A percentile compares a stretch with the other conserved stretches of the same genome.
phyloP scores from a whole-genome alignment of 352 stramenopile species.

The Phytophthora syringae region DNA sequence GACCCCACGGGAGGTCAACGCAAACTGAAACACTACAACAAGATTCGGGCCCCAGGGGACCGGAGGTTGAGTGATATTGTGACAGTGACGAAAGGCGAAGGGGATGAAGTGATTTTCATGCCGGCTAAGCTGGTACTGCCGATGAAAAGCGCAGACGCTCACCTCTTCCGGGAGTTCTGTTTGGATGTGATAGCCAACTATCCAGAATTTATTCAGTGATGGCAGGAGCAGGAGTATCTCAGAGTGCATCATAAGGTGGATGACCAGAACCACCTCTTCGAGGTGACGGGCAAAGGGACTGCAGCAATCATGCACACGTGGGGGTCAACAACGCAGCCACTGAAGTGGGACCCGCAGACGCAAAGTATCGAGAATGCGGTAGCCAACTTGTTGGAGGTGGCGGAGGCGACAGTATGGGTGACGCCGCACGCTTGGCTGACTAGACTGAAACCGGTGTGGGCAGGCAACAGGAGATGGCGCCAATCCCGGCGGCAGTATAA shows the following conservation, averaged over 20 bases:
- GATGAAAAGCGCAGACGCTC: too few relatives aligned
- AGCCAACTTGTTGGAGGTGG: neutral
- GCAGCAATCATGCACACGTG: neutral
- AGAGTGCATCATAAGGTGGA: neutral
- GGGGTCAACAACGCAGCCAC: neutral
- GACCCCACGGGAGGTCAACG: too few relatives aligned
- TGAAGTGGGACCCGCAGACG: neutral
- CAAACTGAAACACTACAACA: too few relatives aligned
- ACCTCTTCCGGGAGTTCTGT: neutral
- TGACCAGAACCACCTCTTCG: neutral
- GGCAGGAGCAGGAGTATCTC: neutral
- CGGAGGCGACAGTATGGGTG: neutral
- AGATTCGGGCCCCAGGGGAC: too few relatives aligned
- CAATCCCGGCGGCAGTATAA: neutral
- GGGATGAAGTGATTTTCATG: too few relatives aligned
- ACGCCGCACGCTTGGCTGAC: neutral
- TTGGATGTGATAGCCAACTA: neutral
- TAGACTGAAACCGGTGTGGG: neutral
- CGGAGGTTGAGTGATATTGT: too few relatives aligned
- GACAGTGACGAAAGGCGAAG: too few relatives aligned
- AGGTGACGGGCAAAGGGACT: neutral
- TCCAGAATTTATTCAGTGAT: neutral
- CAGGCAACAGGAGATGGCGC: neutral
- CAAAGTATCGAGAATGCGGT: neutral
- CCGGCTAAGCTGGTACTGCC: too few relatives aligned